phyloP scores from a whole-genome alignment of 2,329 filamentous ascomycete genomes.

The Trichoderma atrobrunneum region DNA sequence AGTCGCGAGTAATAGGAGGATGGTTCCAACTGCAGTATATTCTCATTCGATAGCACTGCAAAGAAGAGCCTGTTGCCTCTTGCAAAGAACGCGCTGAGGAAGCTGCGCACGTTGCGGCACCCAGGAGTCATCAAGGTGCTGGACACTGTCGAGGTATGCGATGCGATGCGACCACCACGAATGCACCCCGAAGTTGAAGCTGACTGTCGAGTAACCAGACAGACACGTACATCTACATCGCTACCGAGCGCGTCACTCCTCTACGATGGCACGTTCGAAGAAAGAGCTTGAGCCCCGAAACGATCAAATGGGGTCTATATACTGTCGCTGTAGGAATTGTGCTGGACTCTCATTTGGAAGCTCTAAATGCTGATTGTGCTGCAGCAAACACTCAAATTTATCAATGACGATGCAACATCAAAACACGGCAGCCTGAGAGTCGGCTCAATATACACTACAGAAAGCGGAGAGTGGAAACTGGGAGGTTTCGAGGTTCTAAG shows the following conservation, averaged over 20 bases:
- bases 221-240: constrained; percentile 92
- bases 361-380: constrained; percentile 23
- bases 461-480: constrained; percentile 97
- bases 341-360: too few relatives aligned
- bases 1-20: constrained; percentile 64
- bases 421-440: constrained; percentile 85
- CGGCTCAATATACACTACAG: constrained; percentile 85
- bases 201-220: constrained; percentile 55
- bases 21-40: constrained; percentile 90
- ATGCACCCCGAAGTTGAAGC: constrained; percentile 12
- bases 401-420: constrained; percentile 88
- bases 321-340: constrained; percentile 66
- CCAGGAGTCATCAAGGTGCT: constrained; percentile 92
- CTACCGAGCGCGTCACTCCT: constrained; percentile 85
- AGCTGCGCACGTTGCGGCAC: constrained; percentile 87
- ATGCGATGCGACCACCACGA: not conserved
- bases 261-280: constrained; percentile 87
- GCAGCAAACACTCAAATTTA: constrained; percentile 88
- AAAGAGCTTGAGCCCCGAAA: constrained; percentile 85
- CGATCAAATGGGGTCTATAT: constrained; percentile 93
- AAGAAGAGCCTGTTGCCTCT: constrained; percentile 81
- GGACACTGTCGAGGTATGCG: constrained; percentile 83
- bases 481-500: constrained; percentile 92
- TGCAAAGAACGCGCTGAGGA: constrained; percentile 90
- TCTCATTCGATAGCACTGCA: constrained; percentile 84